Percentiles rank a stretch among this genome's conserved stretches.
Evolutionary conservation across 1,284 basidiomycete species (phyloP).

Genomic region (Puccinia coronata): DNA sequence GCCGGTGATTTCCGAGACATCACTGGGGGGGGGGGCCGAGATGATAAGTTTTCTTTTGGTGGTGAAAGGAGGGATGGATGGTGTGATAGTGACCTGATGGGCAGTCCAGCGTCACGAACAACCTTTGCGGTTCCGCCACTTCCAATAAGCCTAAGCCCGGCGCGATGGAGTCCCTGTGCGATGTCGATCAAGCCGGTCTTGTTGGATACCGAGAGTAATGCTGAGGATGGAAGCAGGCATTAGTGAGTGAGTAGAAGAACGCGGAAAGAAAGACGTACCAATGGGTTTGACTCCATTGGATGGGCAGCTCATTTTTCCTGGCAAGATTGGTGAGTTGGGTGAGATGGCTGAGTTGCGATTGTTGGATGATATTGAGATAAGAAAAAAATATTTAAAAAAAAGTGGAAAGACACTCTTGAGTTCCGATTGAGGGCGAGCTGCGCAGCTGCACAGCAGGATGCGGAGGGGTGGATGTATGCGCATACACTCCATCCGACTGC

Average conservation of each 20-base stretch:
- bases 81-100: slow-evolving; percentile 72
- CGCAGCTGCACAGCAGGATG: not conserved
- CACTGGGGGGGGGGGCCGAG: slow-evolving; percentile 63
- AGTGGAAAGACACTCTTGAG: not conserved
- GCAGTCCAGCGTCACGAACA: slow-evolving; percentile 88
- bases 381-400: not conserved
- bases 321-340: not conserved
- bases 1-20: slow-evolving; percentile 96
- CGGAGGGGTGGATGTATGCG: not conserved
- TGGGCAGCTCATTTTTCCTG: slow-evolving; percentile 37
- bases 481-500: not conserved
- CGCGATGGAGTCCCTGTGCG: slow-evolving; percentile 75
- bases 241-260: not conserved
- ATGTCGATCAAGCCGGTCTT: slow-evolving; percentile 88
- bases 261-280: slow-evolving; percentile 1
- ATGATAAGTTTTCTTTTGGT: not conserved
- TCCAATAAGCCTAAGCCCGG: slow-evolving; percentile 85
- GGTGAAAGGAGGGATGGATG: slow-evolving; percentile 4
- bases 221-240: slow-evolving; percentile 58
- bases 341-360: not conserved
- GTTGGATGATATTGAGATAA: not conserved
- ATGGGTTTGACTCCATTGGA: slow-evolving; percentile 48
- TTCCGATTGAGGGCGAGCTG: not conserved
- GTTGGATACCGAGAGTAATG: slow-evolving; percentile 94
- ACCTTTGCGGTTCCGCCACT: slow-evolving; percentile 97